A percentile compares a stretch with the other conserved stretches of the same genome.
Conservation (phyloP, 495 filamentous ascomycete species). For the Melanomma pulvis-pyrius region DNA sequence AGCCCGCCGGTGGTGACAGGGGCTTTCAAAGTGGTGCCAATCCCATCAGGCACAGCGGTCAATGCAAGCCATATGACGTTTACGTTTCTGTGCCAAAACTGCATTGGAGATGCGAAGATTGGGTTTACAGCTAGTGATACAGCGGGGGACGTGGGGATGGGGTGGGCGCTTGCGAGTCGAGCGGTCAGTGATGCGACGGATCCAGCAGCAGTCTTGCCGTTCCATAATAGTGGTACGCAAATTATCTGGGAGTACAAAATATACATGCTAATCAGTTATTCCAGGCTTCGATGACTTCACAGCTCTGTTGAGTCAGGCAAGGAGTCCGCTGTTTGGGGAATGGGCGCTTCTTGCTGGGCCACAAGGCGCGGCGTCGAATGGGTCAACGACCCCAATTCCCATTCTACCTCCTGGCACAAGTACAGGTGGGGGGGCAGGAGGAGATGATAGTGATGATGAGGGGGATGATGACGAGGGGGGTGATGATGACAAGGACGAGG, state of each 20-base stretch:
- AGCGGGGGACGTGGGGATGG: constrained; percentile 3
- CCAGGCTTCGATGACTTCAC: constrained; percentile 12
- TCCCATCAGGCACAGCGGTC: neutral
- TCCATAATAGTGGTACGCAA: constrained; percentile 11
- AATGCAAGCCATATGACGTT: constrained; percentile 11
- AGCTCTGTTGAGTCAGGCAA: constrained; percentile 4
- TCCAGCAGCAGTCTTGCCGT: neutral
- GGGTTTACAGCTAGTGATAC: constrained; percentile 6
- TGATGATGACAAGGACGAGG: neutral
- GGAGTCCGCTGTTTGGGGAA: constrained; percentile 14
- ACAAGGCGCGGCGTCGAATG: neutral
- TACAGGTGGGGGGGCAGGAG: neutral
- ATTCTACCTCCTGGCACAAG: neutral
- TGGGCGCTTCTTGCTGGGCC: constrained; percentile 7
- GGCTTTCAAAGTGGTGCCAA: neutral
- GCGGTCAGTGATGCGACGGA: constrained; percentile 7
- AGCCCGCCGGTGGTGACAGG: constrained; percentile 10
- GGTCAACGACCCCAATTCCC: neutral
- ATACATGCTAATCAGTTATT: neutral
- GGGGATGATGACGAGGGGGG: constrained; percentile 1
- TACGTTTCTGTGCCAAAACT: constrained; percentile 6
- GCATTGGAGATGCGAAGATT: constrained; percentile 6
- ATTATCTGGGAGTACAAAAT: neutral
- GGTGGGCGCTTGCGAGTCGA: constrained; percentile 8
- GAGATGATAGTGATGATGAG: neutral